Base-by-base conservation (phyloP, 371 early-diverging fungal species). In the Mucor irregularis region DNA sequence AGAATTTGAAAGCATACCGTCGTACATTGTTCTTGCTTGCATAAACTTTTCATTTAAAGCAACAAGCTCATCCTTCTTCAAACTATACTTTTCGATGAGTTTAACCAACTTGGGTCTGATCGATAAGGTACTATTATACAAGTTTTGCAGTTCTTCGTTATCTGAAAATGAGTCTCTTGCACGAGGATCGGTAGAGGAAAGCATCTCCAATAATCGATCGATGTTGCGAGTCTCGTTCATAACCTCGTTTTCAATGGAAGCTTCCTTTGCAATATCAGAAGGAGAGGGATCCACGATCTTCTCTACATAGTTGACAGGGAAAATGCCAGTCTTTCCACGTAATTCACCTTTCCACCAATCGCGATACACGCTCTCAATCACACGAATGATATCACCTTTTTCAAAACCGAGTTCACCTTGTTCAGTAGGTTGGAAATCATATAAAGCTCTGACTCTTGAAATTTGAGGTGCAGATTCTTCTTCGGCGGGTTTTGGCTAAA, bases 301-400 rank as follows among this genome's bases (percentile, higher is more conserved):
- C 60, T 85, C 83, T 30, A 93, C 93, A 72, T 95, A 93, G 62
- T 93, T 93, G 10, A 88, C 82, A 17, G 95, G 95, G 61, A 95
- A 93, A 49, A 95, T 89, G 11, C 95, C 95, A 19, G 83, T 78
- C 28, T 77, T 76, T 26, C 90, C 90, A 34, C 77, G 70, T 24
- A 85, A 60, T 58, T 88, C 88, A 9, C 93, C 95, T 66, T 90
- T 90, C 94, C 94, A 95, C 95, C 95, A 95, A 58, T 93, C 93
- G 54, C 87, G 81, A 61, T 90, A 93, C 0, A 91, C 89, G 39
- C 86, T 89, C 31, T 93, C 94, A 57, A 89, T 64, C 3, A 95
- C 94, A 25, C 83, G 80, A 38, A 93, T 82, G 44, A 93, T 80
- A 56, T 93, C 93, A 21, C 89, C 91, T 45, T 85, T 81, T 31